These are phyloP conservation scores for Dactylellina parvicollis DNA, from an alignment of 2,329 filamentous ascomycete genomes.

Conservation along the genomic window DNA sequence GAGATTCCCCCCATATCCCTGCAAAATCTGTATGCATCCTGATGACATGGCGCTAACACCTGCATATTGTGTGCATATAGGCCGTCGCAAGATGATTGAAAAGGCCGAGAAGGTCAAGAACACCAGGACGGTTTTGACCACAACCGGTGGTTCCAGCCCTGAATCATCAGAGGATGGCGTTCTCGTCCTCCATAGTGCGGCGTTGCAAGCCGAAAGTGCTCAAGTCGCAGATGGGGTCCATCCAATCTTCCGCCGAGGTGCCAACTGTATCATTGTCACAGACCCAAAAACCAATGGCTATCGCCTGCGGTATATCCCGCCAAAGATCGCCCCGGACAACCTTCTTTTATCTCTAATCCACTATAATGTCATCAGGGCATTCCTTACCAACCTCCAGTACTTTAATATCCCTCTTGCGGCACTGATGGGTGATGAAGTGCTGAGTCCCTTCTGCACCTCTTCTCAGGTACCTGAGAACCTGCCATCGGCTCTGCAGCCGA, in stretches of 20 bases:
- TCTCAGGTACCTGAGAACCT: conserved; percentile 30
- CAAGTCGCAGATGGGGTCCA: conserved; percentile 8
- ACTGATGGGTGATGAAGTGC: conserved; percentile 54
- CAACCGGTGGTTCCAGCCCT: background rate
- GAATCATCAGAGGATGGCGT: conserved; percentile 25
- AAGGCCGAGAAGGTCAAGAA: conserved; percentile 48
- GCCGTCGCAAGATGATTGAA: conserved; percentile 51
- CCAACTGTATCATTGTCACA: conserved; percentile 46
- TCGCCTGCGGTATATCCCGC: conserved; percentile 52
- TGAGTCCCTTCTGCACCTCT: conserved; percentile 54
- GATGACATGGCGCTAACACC: conserved; percentile 45
- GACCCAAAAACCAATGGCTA: conserved; percentile 43
- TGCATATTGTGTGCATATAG: conserved; percentile 46
- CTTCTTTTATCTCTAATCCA: conserved; percentile 50
- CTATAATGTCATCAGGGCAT: conserved; percentile 50
- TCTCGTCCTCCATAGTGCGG: conserved; percentile 19
- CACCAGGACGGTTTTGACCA: conserved; percentile 33
- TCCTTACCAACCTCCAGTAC: conserved; percentile 42
- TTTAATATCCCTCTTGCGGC: conserved; percentile 46
- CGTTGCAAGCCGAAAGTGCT: conserved; percentile 24
- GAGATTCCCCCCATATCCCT: background rate
- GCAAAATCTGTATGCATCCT: conserved; percentile 39
- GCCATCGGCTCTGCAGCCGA: conserved; percentile 58
- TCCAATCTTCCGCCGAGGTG: conserved; percentile 35
- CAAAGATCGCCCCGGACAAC: conserved; percentile 48